phyloP scores from a whole-genome alignment of 1,284 basidiomycete species.

The Golubevia sp. region DNA sequence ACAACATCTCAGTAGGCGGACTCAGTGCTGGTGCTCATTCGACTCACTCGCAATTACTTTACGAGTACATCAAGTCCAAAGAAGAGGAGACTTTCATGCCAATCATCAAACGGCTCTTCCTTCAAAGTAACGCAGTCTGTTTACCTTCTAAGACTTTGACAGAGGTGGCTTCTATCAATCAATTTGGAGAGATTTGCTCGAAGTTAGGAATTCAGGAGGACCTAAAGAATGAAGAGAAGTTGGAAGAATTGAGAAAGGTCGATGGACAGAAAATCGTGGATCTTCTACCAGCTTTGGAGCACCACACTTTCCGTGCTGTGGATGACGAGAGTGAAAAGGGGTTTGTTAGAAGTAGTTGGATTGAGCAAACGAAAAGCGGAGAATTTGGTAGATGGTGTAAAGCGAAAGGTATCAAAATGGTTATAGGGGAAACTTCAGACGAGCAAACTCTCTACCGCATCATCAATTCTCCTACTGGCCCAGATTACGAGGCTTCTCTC shows the following conservation, averaged over 20 bases:
- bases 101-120: constrained; percentile 23
- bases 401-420: constrained; percentile 10
- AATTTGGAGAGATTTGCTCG: constrained; percentile 20
- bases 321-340: constrained; percentile 10
- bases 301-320: constrained; percentile 33
- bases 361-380: constrained; percentile 22
- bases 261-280: constrained; percentile 12
- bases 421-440: constrained; percentile 26
- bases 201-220: constrained; percentile 7
- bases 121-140: constrained; percentile 26
- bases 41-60: constrained; percentile 50
- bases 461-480: constrained; percentile 18
- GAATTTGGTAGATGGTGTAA: constrained; percentile 22
- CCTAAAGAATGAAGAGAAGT: constrained; percentile 13
- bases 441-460: constrained; percentile 27
- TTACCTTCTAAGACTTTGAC: constrained; percentile 24
- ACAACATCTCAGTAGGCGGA: constrained; percentile 53
- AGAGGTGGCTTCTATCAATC: constrained; percentile 11
- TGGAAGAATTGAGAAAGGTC: constrained; percentile 15
- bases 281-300: constrained; percentile 15
- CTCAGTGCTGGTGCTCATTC: constrained; percentile 56
- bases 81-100: constrained; percentile 12
- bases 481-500: constrained; percentile 3
- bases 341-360: constrained; percentile 27
- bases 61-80: constrained; percentile 26